Evolutionary conservation across 2,329 filamentous ascomycete species (phyloP), one percentile per base, ranked within the genome.

Genomic region (Chaetomiaceae sp.): DNA sequence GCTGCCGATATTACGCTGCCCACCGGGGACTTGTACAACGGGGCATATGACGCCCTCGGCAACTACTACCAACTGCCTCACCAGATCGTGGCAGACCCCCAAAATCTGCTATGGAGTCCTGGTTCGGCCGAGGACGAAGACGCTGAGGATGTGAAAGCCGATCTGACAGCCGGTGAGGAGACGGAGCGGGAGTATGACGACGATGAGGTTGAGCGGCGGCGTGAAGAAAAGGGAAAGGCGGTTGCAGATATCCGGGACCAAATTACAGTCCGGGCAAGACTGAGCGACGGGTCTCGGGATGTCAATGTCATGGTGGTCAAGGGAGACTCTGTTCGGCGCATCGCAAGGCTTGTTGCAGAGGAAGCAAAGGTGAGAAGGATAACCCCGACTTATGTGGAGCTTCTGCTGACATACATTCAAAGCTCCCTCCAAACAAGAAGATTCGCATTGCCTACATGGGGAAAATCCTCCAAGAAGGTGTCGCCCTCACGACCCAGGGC

Each of bases 401-500:
- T 43, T 38, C 8, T 29, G 25, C 45, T 54, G 27, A 59, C 45
- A 41, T 1, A 13, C 13, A 8, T 25, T 13, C 3, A 7, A 47
- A 87, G 86, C 72, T 91, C 29, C 68, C 77, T 2, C 66, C 74
- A 7, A 73, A 73, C 40, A 82, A 81, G 56, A 79, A 76, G 43
- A 74, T 96, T 46, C 82, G 82, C 49, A 79, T 96, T 54, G 85
- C 83, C 18, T 95, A 95, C 67, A 78, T 94, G 69, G 91, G 91
- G 60, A 89, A 84, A 66, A 81, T 91, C 46, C 77, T 96, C 41
- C 83, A 84, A 59, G 88, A 92, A 58, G 76, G 77, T 49, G 67
- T 80, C 18, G 77, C 85, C 1, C 73, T 96, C 16, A 69, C 75
- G 40, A 77, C 79, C 3, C 86, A 94, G 61, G 87, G 86, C 44